A percentile compares a stretch with the other conserved stretches of the same genome.
These are phyloP conservation scores for Alternaria gansuensis DNA, from an alignment of 2,329 filamentous ascomycete genomes.

Conservation along the genomic window DNA sequence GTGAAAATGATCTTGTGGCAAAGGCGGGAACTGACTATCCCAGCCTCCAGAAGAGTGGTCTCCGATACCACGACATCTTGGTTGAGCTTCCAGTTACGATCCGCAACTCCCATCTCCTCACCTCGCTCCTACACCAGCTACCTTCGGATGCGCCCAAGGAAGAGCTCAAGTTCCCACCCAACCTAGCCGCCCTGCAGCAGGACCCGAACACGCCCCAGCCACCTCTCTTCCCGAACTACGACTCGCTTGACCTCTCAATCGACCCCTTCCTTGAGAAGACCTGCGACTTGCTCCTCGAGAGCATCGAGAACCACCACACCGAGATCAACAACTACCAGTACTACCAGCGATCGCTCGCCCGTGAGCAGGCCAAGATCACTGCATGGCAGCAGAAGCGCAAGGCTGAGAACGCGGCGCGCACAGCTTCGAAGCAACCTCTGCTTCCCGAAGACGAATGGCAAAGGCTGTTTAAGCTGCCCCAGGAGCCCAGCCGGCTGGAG, in stretches of 20 bases:
- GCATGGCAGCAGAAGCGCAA: constrained; percentile 98
- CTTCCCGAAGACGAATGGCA: constrained; percentile 99
- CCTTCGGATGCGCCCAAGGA: constrained; percentile 71
- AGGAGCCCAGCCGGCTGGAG: constrained; percentile 91
- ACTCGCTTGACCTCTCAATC: constrained; percentile 89
- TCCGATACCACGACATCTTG: constrained; percentile 93
- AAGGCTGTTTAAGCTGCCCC: constrained; percentile 95
- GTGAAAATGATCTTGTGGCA: constrained; percentile 54
- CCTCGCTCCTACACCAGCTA: constrained; percentile 92
- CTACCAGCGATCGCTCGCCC: constrained; percentile 91
- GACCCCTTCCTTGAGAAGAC: constrained; percentile 99
- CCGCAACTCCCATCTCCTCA: constrained; percentile 97
- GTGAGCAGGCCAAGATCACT: constrained; percentile 95
- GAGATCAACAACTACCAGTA: constrained; percentile 99
- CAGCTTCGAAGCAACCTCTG: constrained; percentile 84
- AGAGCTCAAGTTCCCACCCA: constrained; percentile 78
- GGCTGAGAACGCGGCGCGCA: constrained; percentile 87
- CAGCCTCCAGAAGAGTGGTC: constrained; percentile 92
- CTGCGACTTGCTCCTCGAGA: constrained; percentile 92
- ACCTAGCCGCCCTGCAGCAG: constrained; percentile 78
- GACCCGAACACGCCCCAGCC: constrained; percentile 65
- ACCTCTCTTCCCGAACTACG: constrained; percentile 86
- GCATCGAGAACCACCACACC: constrained; percentile 97
- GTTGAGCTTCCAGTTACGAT: constrained; percentile 87
- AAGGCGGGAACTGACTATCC: constrained; percentile 24